Evolutionary conservation across 2,329 filamentous ascomycete genomes (phyloP).

Genomic region (Colletotrichum lini): DNA sequence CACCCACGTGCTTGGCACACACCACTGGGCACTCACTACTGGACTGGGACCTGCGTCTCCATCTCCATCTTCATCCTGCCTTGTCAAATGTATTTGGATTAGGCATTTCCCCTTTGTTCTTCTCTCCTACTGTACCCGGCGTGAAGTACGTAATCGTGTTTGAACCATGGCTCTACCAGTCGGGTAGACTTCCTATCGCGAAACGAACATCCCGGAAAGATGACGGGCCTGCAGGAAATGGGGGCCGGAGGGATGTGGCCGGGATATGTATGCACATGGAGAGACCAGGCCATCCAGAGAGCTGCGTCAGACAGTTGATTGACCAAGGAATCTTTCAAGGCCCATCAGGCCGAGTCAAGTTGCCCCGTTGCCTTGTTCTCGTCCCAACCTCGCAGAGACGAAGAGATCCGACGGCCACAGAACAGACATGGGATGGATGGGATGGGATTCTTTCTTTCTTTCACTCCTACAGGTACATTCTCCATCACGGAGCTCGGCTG

Average conservation of each 20-base stretch:
- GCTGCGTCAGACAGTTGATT: not conserved
- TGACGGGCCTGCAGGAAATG: too few relatives aligned
- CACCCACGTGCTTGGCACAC: constrained; percentile 10
- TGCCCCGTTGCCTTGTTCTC: constrained; percentile 2
- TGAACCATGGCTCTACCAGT: too few relatives aligned
- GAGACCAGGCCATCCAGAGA: not conserved
- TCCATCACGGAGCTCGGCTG: not conserved
- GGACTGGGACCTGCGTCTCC: too few relatives aligned
- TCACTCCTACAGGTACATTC: not conserved
- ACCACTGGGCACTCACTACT: too few relatives aligned
- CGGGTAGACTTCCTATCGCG: too few relatives aligned
- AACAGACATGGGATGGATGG: constrained; percentile 17
- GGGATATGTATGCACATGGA: constrained; percentile 20
- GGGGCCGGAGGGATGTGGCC: constrained; percentile 7
- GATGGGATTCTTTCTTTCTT: constrained; percentile 18
- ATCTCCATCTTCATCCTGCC: too few relatives aligned
- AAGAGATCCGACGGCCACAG: not conserved
- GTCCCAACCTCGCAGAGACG: constrained; percentile 3
- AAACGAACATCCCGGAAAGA: too few relatives aligned
- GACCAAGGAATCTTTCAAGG: not conserved
- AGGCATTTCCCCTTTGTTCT: too few relatives aligned
- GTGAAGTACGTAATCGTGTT: too few relatives aligned
- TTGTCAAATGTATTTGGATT: too few relatives aligned
- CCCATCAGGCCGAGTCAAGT: constrained; percentile 4
- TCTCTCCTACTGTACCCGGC: too few relatives aligned